Base-by-base conservation (phyloP, 2,329 filamentous ascomycete species). In the Trichothecium roseum region DNA sequence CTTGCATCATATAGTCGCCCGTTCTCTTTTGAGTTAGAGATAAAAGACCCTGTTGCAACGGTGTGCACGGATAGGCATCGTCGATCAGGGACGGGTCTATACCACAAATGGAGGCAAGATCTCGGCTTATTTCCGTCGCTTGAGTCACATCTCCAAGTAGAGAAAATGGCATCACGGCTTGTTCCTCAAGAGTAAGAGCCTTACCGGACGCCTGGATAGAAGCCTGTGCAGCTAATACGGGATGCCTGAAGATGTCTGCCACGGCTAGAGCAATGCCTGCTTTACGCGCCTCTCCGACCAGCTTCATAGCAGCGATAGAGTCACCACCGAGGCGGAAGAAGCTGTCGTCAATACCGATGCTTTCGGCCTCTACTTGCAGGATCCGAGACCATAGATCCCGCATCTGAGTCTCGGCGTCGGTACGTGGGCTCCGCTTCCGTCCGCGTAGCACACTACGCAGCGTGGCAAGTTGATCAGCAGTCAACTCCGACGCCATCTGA, bases 271-370 rank as follows among this genome's bases (percentile, higher is more conserved):
- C 15, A 2, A 38, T 18, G 4, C 29, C 28, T 13, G 35, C 16
- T 13, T 59, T 37, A 8, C 18, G 32, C 3, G 35, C 35, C 18
- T 32, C 30, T 7, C 30, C 30, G 18, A 32, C 30, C 8, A 32
- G 8, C 16, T 22, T 64, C 59, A 69, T 72, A 2, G 65, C 65
- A 1, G 55, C 42, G 2, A 69, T 55, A 1, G 66, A 69, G 44
- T 69, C 62, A 16, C 66, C 66, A 8, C 66, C 66, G 0, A 66
- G 54, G 1, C 53, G 53, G 52, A 69, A 68, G 47, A 70, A 69
- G 47, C 60, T 65, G 41, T 67, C 60, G 4, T 62, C 55, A 4
- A 54, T 40, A 5, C 56, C 54, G 17, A 67, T 59, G 8, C 47
- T 38, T 4, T 55, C 45, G 17, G 52, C 39, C 4, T 47, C 42